These are phyloP conservation scores for Candida germanica DNA, from an alignment of 805 yeast species.

Conservation along the genomic window DNA sequence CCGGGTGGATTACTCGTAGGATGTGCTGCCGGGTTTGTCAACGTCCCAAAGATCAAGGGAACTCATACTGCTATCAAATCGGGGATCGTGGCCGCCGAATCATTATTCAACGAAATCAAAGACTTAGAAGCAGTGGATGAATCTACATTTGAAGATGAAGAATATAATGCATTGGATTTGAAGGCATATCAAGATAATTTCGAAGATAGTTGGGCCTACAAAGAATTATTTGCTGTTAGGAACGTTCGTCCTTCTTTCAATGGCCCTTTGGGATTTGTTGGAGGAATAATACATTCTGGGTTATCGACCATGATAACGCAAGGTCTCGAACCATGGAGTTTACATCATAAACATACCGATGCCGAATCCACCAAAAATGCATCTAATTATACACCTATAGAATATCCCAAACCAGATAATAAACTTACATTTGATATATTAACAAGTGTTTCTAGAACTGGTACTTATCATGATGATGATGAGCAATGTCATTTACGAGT, in stretches of 20 bases:
- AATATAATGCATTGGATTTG: constrained; percentile 40
- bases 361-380: constrained; percentile 72
- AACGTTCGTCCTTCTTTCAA: constrained; percentile 92
- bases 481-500: constrained; percentile 82
- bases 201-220: constrained; percentile 77
- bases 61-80: constrained; percentile 97
- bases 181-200: constrained; percentile 60
- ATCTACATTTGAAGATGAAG: constrained; percentile 32
- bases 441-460: constrained; percentile 95
- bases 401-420: constrained; percentile 96
- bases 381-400: constrained; percentile 60
- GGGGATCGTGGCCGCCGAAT: constrained; percentile 93
- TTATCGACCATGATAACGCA: constrained; percentile 70
- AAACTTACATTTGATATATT: constrained; percentile 83
- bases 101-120: constrained; percentile 48
- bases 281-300: constrained; percentile 85
- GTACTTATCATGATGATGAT: constrained; percentile 93
- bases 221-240: constrained; percentile 81
- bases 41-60: constrained; percentile 96
- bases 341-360: constrained; percentile 67
- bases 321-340: constrained; percentile 88
- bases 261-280: constrained; percentile 66
- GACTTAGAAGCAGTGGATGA: constrained; percentile 48
- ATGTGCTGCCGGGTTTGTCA: constrained; percentile 93
- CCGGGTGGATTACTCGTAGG: constrained; percentile 98